Evolutionary conservation across 1,284 basidiomycete genomes (phyloP).

Genomic region (Boletus smithii): DNA sequence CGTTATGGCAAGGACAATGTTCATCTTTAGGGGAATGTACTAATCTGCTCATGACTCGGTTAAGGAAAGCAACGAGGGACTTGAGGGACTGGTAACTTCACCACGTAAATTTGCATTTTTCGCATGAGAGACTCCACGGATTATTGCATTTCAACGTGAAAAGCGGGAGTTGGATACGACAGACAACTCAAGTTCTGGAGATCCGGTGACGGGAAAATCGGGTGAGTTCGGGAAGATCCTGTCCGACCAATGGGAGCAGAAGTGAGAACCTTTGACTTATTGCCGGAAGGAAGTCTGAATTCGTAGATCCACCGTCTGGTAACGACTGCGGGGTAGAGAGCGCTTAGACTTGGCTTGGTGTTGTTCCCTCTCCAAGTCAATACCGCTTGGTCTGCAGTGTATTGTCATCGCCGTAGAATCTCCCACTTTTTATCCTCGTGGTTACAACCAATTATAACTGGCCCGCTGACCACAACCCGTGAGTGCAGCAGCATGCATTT

Average conservation of each 20-base stretch:
- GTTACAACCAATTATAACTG: slow-evolving; percentile 12
- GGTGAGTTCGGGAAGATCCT: slow-evolving; percentile 19
- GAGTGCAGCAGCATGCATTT: slow-evolving; percentile 4
- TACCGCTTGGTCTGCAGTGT: no score
- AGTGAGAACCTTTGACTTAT: neutral
- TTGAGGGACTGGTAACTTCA: slow-evolving; percentile 5
- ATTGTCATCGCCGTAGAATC: no score
- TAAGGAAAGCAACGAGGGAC: slow-evolving; percentile 13
- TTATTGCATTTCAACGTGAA: slow-evolving; percentile 7
- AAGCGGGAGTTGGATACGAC: no score
- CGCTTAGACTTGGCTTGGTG: no score
- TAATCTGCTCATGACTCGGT: slow-evolving; percentile 23
- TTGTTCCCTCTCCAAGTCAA: no score
- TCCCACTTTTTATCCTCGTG: no score
- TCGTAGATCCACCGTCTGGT: neutral
- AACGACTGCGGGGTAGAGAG: neutral
- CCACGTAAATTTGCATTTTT: slow-evolving; percentile 22
- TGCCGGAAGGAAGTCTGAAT: neutral
- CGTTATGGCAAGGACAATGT: slow-evolving; percentile 33
- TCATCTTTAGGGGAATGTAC: slow-evolving; percentile 14
- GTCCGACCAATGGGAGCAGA: slow-evolving; percentile 14
- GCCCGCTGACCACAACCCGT: slow-evolving; percentile 2
- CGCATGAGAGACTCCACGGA: neutral
- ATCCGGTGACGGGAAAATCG: slow-evolving; percentile 21
- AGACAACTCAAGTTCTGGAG: no score